Percentiles rank a stretch among this genome's conserved stretches.
phyloP scores from a whole-genome alignment of 2,329 filamentous ascomycete genomes.

The Colletotrichum cereale region DNA sequence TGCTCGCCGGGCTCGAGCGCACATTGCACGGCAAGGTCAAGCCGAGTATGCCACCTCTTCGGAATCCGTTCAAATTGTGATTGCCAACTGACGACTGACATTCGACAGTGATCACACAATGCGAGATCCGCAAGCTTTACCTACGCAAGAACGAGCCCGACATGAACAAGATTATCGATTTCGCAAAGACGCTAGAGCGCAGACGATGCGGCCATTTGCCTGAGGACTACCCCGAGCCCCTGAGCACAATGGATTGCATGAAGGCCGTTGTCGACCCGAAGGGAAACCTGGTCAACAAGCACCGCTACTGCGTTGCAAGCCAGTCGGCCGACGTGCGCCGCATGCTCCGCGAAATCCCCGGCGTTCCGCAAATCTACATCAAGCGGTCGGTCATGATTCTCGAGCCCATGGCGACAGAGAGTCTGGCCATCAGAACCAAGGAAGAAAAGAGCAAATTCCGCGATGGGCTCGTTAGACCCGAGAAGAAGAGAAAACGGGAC shows the following conservation, averaged over 20 bases:
- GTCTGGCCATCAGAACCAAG: constrained; percentile 70
- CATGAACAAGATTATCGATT: constrained; percentile 72
- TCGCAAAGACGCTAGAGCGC: constrained; percentile 78
- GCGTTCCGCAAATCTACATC: constrained; percentile 84
- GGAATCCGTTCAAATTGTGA: neutral
- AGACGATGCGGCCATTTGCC: constrained; percentile 83
- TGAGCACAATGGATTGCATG: constrained; percentile 78
- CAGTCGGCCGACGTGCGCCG: constrained; percentile 76
- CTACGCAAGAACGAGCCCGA: constrained; percentile 67
- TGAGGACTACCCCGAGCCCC: constrained; percentile 76
- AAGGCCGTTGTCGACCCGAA: constrained; percentile 84
- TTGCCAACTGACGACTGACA: neutral
- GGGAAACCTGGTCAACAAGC: constrained; percentile 76
- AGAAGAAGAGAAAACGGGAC: constrained; percentile 66
- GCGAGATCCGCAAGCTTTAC: constrained; percentile 84
- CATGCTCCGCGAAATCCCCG: constrained; percentile 74
- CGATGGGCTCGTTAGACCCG: constrained; percentile 70
- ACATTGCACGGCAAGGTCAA: constrained; percentile 91
- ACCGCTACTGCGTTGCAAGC: constrained; percentile 82
- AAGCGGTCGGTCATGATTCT: constrained; percentile 79
- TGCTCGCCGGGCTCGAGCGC: constrained; percentile 80
- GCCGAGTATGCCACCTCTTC: constrained; percentile 68
- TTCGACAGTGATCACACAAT: constrained; percentile 79
- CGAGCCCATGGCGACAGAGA: constrained; percentile 79
- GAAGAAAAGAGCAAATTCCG: constrained; percentile 83